These are phyloP conservation scores for Salmacisia buchloeana DNA, from an alignment of 1,284 basidiomycete genomes.

Conservation along the genomic window DNA sequence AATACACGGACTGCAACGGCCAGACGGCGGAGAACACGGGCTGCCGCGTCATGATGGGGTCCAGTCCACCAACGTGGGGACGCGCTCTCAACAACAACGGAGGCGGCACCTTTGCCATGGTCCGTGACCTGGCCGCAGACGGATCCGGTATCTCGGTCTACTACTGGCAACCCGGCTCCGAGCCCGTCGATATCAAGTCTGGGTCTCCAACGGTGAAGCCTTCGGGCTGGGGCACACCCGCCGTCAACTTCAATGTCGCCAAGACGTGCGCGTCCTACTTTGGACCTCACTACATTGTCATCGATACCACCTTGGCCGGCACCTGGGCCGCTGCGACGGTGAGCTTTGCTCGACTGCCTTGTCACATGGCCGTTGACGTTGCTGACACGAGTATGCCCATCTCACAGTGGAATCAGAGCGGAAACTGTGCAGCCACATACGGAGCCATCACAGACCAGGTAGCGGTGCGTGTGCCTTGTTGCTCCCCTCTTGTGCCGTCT, in stretches of 20 bases:
- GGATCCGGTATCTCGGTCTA: conserved; percentile 45
- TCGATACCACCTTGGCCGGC: conserved; percentile 46
- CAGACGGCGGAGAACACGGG: conserved; percentile 25
- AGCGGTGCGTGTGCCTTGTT: conserved; percentile 19
- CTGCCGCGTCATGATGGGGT: conserved; percentile 38
- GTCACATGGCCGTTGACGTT: neutral
- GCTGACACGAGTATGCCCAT: too few species aligned
- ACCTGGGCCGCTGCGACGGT: conserved; percentile 32
- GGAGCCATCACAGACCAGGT: conserved; percentile 7
- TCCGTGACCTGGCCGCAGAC: conserved; percentile 35
- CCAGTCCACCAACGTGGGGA: conserved; percentile 34
- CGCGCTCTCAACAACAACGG: conserved; percentile 30
- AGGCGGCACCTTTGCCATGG: conserved; percentile 45
- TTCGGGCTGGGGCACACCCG: conserved; percentile 34
- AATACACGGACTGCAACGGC: conserved; percentile 36
- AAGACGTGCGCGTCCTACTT: conserved; percentile 34
- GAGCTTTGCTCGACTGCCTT: neutral
- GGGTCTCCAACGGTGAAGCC: conserved; percentile 25
- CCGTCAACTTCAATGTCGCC: conserved; percentile 34
- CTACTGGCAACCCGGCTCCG: conserved; percentile 32
- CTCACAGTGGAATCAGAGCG: conserved; percentile 8
- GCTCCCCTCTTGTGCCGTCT: too few species aligned
- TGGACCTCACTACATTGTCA: conserved; percentile 33
- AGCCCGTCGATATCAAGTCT: conserved; percentile 29
- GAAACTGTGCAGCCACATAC: conserved; percentile 1